Evolutionary conservation across 345 rosid genomes (phyloP).

Genomic region (Populus ilicifolia): DNA sequence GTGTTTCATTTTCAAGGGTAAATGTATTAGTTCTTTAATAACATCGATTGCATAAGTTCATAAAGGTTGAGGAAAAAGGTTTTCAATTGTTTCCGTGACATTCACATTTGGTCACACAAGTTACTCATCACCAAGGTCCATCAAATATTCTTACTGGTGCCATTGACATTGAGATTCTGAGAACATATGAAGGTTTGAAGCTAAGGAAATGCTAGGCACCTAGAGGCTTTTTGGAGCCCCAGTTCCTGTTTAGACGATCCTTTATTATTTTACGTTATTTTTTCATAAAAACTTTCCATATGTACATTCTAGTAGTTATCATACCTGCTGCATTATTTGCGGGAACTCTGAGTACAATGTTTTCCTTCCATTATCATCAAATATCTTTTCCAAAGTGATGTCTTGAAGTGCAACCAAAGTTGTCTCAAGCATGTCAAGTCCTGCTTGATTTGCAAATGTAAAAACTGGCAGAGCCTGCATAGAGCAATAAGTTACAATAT

Average conservation of each 20-base stretch:
- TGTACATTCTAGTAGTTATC: neutral
- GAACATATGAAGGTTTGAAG: neutral
- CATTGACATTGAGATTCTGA: neutral
- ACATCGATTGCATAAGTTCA: neutral
- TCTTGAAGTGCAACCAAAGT: constrained; percentile 31
- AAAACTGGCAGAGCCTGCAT: constrained; percentile 28
- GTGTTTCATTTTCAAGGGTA: neutral
- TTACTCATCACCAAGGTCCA: neutral
- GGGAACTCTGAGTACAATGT: constrained; percentile 30
- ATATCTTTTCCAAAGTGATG: constrained; percentile 27
- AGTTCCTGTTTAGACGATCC: neutral
- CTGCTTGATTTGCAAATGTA: constrained; percentile 30
- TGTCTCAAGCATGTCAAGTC: constrained; percentile 32
- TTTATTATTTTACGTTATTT: neutral
- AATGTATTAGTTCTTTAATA: neutral
- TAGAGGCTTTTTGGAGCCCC: neutral
- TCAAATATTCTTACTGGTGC: neutral
- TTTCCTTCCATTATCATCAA: constrained; percentile 30
- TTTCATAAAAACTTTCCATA: neutral
- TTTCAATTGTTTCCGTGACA: neutral
- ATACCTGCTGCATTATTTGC: constrained; percentile 34
- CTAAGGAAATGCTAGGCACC: neutral
- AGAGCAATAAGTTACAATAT: neutral
- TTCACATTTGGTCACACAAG: neutral
- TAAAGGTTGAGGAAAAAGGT: neutral